Conservation (phyloP, 2,329 filamentous ascomycete genomes). For the Scedosporium aurantiacum region DNA sequence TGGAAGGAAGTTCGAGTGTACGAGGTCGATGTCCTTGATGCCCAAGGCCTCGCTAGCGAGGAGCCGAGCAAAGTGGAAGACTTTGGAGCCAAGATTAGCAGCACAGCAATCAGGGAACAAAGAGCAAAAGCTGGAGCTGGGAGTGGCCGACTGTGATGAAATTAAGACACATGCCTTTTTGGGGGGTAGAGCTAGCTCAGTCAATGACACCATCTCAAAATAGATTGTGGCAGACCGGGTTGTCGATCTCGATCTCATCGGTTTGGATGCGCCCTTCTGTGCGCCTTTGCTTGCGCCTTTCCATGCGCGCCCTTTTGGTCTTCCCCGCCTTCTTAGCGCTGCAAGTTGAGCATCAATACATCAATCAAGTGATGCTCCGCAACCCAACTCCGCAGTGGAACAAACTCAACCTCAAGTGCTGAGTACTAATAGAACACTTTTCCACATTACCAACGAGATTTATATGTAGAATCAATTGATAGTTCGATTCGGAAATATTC, state of each 20-base stretch:
- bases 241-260: no score
- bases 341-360: no score
- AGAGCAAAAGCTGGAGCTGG: conserved; percentile 18
- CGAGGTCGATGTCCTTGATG: conserved; percentile 80
- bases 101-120: conserved; percentile 63
- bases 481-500: not conserved
- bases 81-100: conserved; percentile 82
- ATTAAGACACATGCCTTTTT: not conserved
- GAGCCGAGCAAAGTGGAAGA: conserved; percentile 35
- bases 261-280: not conserved
- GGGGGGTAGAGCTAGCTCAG: not conserved
- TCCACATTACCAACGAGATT: no score
- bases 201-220: no score
- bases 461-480: conserved; percentile 8
- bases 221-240: no score
- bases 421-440: no score
- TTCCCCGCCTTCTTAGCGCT: no score
- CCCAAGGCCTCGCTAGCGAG: conserved; percentile 35
- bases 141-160: not conserved
- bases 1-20: conserved; percentile 71
- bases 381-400: no score
- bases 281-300: not conserved
- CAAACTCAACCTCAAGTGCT: no score
- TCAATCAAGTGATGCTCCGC: no score
- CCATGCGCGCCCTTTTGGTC: no score